Base-by-base conservation (phyloP, 2,329 filamentous ascomycete genomes). In the Fulvia fulva region DNA sequence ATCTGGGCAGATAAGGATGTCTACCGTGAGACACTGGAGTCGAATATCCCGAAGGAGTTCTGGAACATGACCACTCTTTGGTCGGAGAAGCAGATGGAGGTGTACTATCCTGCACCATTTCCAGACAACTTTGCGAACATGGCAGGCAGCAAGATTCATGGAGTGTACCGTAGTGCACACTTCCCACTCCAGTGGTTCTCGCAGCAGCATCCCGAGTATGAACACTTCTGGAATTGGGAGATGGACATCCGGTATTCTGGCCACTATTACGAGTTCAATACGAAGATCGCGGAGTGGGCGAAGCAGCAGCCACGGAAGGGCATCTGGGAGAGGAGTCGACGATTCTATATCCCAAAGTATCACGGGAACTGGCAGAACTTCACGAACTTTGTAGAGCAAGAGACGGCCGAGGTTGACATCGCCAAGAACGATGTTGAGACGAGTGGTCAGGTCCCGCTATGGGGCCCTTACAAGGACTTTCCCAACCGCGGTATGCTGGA, bases 21-120 rank as follows among this genome's bases (percentile, higher is more conserved):
- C 51, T 97, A 87, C 77, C 79, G 82, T 70, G 81, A 80, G 69
- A 87, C 81, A 57, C 87, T 88, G 71, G 78, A 83, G 53, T 84
- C 88, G 51, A 83, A 83, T 25, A 82, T 93, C 12, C 89, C 94
- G 0, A 81, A 85, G 63, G 94, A 99, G 70, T 97, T 99, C 76
- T 87, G 84, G 65, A 90, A 90, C 49, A 86, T 99, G 70, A 89
- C 89, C 21, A 96, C 90, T 0, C 81, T 97, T 6, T 99, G 94
- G 94, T 94, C 90, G 0, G 91, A 96, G 74, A 87, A 88, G 23
- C 91, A 97, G 74, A 97, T 97, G 91, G 81, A 88, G 54, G 84
- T 91, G 58, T 82, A 96, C 67, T 99, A 97, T 74, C 89, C 94
- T 53, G 90, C 89, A 51, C 86, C 96, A 25, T 87, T 90, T 69